Evolutionary conservation across 371 early-diverging fungal genomes (phyloP), one percentile per base, ranked within the genome.

Genomic region (Encephalitozoon romaleae): DNA sequence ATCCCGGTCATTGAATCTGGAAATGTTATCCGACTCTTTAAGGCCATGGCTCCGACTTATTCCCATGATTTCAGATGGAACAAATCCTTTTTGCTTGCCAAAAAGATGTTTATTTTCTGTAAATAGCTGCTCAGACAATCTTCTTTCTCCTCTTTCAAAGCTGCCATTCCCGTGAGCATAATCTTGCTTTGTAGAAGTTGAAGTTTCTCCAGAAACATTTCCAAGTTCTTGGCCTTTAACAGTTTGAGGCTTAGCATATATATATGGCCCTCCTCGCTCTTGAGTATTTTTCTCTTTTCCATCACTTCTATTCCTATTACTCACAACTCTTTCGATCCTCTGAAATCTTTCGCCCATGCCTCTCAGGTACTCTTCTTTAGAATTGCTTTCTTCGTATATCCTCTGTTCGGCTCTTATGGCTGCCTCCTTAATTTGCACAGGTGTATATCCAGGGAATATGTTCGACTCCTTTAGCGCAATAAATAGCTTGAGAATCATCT

Each of bases 401-500:
- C 80, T 78, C 63, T 82, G 81, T 45, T 84, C 84, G 25, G 75
- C 65, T 32, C 78, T 80, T 47, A 84, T 66, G 21, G 82, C 84
- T 32, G 82, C 82, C 42, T 84, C 82, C 42, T 79, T 70, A 15
- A 84, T 76, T 6, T 78, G 78, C 21, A 67, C 66, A 12, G 76
- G 45, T 11, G 63, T 25, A 53, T 81, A 78, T 39, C 78, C 70
- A 25, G 47, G 65, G 59, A 84, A 84, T 52, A 82, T 75, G 15
- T 80, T 77, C 39, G 78, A 78, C 51, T 84, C 81, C 70, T 81
- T 78, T 38, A 84, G 66, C 2, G 83, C 73, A 55, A 78, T 72
- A 65, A 77, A 82, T 9, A 84, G 74, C 51, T 75, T 74, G 25
- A 77, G 63, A 25, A 84, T 67, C 53, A 84, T 84, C 38, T 74